Conservation (phyloP, 169 alveolate species). For the Cyclospora cayetanensis region DNA sequence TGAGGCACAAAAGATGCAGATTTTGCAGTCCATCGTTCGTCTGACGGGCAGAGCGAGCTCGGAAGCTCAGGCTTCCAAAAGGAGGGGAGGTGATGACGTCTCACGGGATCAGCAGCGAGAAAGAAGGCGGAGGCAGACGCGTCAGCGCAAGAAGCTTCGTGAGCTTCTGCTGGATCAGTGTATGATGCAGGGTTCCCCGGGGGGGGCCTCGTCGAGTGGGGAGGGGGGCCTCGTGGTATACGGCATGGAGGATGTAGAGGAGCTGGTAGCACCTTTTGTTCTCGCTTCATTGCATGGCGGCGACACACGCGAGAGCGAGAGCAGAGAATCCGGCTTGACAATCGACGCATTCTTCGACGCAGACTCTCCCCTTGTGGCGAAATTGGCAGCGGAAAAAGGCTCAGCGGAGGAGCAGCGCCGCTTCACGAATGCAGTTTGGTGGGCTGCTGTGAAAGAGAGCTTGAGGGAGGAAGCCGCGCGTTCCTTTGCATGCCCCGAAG, state of each 20-base stretch:
- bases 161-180: not conserved
- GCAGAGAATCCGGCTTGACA: not conserved
- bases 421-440: not conserved
- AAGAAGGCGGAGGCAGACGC: not conserved
- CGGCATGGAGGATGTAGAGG: constrained; percentile 46
- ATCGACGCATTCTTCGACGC: not conserved
- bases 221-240: constrained; percentile 1
- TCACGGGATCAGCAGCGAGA: not conserved
- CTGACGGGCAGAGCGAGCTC: not conserved
- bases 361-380: not conserved
- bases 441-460: constrained; percentile 16
- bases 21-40: constrained; percentile 44
- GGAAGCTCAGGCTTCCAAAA: not conserved
- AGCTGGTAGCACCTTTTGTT: constrained; percentile 11
- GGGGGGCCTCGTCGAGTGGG: no score
- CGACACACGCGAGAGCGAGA: constrained; percentile 10
- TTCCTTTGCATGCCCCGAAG: not conserved
- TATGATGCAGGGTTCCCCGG: not conserved
- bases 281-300: constrained; percentile 41
- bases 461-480: not conserved
- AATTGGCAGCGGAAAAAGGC: not conserved
- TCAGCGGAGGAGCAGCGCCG: not conserved
- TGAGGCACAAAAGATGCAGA: not conserved
- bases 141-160: not conserved
- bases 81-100: not conserved